These are phyloP conservation scores for Ophiobolus disseminans DNA, from an alignment of 2,329 filamentous ascomycete genomes.

Conservation along the genomic window DNA sequence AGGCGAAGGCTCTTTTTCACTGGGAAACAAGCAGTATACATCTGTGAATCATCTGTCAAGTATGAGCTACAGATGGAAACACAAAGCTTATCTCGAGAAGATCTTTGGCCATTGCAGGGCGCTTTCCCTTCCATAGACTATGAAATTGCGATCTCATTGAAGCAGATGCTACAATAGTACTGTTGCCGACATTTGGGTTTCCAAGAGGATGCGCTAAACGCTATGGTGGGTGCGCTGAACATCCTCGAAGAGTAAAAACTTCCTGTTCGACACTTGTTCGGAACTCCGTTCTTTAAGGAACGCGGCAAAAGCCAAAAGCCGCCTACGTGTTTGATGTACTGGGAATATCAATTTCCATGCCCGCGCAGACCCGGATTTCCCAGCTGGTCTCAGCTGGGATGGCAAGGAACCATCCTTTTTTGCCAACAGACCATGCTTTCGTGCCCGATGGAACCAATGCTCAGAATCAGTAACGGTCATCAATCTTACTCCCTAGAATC, in stretches of 20 bases:
- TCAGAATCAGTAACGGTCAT: too few relatives aligned
- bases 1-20: not conserved
- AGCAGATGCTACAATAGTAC: not conserved
- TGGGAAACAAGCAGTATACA: not conserved
- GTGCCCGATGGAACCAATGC: too few relatives aligned
- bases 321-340: not conserved
- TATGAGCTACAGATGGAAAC: not conserved
- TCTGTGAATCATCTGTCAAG: not conserved
- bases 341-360: not conserved
- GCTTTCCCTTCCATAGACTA: not conserved
- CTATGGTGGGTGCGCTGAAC: not conserved
- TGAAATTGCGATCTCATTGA: not conserved
- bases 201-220: not conserved
- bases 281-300: not conserved
- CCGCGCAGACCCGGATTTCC: not conserved
- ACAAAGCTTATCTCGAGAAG: not conserved
- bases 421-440: not conserved
- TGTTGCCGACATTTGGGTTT: not conserved
- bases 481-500: too few relatives aligned
- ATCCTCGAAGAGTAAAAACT: not conserved
- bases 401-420: not conserved
- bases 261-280: not conserved
- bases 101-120: not conserved
- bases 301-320: not conserved
- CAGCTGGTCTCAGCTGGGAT: not conserved